phyloP scores from a whole-genome alignment of 768 basidiomycete species.

The Pisolithus albus region DNA sequence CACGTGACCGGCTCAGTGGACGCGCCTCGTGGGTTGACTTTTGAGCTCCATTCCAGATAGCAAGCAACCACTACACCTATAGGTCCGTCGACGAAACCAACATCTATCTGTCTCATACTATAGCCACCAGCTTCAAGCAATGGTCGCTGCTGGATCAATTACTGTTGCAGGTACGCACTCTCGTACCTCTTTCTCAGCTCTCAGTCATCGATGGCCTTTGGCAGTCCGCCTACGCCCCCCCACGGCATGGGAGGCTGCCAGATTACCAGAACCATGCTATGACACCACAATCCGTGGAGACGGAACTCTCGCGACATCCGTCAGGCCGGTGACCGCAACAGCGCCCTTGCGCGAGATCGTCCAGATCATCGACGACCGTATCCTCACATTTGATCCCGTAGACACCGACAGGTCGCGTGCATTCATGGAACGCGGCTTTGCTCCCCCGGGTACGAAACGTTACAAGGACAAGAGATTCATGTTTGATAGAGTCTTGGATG shows the following conservation, averaged over 20 bases:
- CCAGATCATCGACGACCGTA: constrained; percentile 89
- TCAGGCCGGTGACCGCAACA: constrained; percentile 42
- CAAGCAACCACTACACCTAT: background rate
- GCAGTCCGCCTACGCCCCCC: constrained; percentile 90
- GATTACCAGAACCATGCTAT: constrained; percentile 70
- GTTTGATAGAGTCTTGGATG: constrained; percentile 90
- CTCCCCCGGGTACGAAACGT: constrained; percentile 82
- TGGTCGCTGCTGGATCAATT: constrained; percentile 85
- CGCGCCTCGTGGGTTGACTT: constrained; percentile 23
- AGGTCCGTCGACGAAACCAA: background rate
- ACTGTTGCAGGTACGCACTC: constrained; percentile 65
- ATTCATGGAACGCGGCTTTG: constrained; percentile 78
- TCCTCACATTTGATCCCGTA: constrained; percentile 93
- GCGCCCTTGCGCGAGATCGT: constrained; percentile 69
- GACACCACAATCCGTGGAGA: constrained; percentile 75
- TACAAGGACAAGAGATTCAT: constrained; percentile 97
- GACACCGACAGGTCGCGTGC: constrained; percentile 77
- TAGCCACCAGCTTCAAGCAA: constrained; percentile 22
- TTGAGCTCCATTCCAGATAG: constrained; percentile 1
- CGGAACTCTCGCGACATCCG: constrained; percentile 71
- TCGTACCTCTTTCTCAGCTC: background rate
- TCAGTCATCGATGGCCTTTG: background rate
- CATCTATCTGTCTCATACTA: background rate
- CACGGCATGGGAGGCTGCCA: constrained; percentile 74
- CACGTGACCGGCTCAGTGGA: constrained; percentile 21